Percentiles rank a stretch among this genome's conserved stretches.
Conservation (phyloP, 2,329 filamentous ascomycete species). For the Davidsoniella neocaledoniae region DNA sequence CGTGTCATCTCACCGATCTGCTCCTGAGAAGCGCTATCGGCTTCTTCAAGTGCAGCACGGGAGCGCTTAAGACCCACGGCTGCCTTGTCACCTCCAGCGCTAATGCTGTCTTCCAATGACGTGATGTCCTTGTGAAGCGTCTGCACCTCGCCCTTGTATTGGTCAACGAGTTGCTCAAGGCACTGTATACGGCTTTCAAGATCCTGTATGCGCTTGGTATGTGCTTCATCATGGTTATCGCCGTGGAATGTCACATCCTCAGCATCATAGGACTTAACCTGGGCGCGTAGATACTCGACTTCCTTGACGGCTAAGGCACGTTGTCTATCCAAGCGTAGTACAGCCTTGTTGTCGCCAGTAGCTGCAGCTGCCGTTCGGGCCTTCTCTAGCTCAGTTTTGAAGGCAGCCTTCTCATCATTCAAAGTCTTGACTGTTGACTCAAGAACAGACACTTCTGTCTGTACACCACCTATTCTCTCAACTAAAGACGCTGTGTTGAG, state of each 20-base stretch:
- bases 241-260: slow-evolving; percentile 76
- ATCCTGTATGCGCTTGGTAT: slow-evolving; percentile 4
- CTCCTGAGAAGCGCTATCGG: slow-evolving; percentile 43
- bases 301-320: slow-evolving; percentile 76
- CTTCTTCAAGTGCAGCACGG: slow-evolving; percentile 26
- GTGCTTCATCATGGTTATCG: slow-evolving; percentile 28
- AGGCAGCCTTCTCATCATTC: slow-evolving; percentile 48
- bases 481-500: slow-evolving; percentile 65
- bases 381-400: slow-evolving; percentile 56
- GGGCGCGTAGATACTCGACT: slow-evolving; percentile 81
- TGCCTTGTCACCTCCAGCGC: slow-evolving; percentile 25
- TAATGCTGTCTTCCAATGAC: slow-evolving; percentile 35
- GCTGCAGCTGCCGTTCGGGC: slow-evolving; percentile 36
- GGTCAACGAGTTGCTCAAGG: slow-evolving; percentile 70
- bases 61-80: slow-evolving; percentile 36
- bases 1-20: slow-evolving; percentile 69
- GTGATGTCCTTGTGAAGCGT: slow-evolving; percentile 58
- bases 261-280: slow-evolving; percentile 72
- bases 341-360: slow-evolving; percentile 45
- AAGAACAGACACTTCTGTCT: slow-evolving; percentile 62
- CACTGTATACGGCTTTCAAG: slow-evolving; percentile 52
- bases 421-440: slow-evolving; percentile 58
- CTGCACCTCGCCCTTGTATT: slow-evolving; percentile 70
- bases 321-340: slow-evolving; percentile 68
- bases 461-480: slow-evolving; percentile 61